phyloP scores from a whole-genome alignment of 352 stramenopile species.

The Pythium chondricola region DNA sequence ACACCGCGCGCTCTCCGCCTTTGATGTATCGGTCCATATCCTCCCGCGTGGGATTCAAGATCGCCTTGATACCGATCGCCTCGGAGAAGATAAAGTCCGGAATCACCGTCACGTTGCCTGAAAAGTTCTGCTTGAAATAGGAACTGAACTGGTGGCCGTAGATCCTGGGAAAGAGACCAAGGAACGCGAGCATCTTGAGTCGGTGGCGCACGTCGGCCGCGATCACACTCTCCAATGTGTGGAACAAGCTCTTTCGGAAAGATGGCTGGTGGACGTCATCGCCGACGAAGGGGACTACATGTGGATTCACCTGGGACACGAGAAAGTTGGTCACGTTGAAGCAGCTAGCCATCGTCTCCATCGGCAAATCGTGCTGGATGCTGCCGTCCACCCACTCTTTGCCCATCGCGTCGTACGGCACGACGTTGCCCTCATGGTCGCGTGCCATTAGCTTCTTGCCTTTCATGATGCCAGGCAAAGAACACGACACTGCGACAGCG shows the following conservation, averaged over 20 bases:
- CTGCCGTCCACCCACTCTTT: slow-evolving; percentile 92
- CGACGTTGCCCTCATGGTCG: slow-evolving; percentile 77
- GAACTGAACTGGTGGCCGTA: slow-evolving; percentile 75
- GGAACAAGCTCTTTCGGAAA: slow-evolving; percentile 58
- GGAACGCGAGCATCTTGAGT: slow-evolving; percentile 69
- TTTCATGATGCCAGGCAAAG: slow-evolving; percentile 90
- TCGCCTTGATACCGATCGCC: slow-evolving; percentile 73
- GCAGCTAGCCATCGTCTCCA: slow-evolving; percentile 90
- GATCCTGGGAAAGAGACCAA: slow-evolving; percentile 84
- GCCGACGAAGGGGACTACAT: slow-evolving; percentile 90
- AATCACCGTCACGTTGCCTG: slow-evolving; percentile 95
- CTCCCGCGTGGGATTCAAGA: slow-evolving; percentile 72
- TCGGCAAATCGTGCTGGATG: slow-evolving; percentile 88
- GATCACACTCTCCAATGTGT: slow-evolving; percentile 85
- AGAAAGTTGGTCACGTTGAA: slow-evolving; percentile 95
- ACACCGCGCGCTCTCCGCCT: slow-evolving; percentile 87
- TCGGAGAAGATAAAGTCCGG: slow-evolving; percentile 84
- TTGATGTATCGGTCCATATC: slow-evolving; percentile 73
- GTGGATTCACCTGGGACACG: slow-evolving; percentile 86
- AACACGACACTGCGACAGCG: slow-evolving; percentile 88
- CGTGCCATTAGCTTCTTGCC: slow-evolving; percentile 75
- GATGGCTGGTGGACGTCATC: slow-evolving; percentile 79
- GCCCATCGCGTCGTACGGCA: slow-evolving; percentile 88
- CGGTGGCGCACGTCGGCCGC: slow-evolving; percentile 47
- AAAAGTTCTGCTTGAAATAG: slow-evolving; percentile 92